These are phyloP conservation scores for Fragaria ananassa DNA, from an alignment of 306 rosid species.

Conservation along the genomic window DNA sequence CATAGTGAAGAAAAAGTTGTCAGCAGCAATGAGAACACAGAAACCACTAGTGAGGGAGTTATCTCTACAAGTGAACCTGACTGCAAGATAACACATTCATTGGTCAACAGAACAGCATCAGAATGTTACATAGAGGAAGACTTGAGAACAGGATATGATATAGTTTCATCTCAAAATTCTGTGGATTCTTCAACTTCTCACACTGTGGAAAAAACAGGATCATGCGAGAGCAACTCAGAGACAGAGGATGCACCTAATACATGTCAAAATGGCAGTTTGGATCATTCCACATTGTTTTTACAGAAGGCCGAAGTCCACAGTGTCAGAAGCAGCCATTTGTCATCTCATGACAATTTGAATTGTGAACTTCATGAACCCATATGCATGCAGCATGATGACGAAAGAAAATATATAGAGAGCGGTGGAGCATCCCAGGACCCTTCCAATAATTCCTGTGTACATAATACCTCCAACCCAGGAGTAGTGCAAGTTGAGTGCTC, in stretches of 20 bases:
- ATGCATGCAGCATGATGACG: slow-evolving; percentile 33
- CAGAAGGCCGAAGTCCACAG: slow-evolving; percentile 42
- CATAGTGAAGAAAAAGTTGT: slow-evolving; percentile 29
- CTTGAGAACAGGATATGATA: slow-evolving; percentile 34
- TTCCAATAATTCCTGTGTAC: slow-evolving; percentile 30
- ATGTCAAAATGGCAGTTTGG: slow-evolving; percentile 30
- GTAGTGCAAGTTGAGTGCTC: slow-evolving; percentile 39
- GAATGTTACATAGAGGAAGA: slow-evolving; percentile 28
- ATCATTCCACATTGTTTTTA: slow-evolving; percentile 37
- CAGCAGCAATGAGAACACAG: slow-evolving; percentile 28
- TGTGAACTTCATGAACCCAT: slow-evolving; percentile 21
- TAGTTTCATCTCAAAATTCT: slow-evolving; percentile 54
- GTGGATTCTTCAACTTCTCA: slow-evolving; percentile 55
- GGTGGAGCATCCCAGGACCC: slow-evolving; percentile 34
- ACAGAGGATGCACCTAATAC: slow-evolving; percentile 51
- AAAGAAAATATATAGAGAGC: slow-evolving; percentile 34
- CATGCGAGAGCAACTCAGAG: slow-evolving; percentile 74
- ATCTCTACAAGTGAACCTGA: slow-evolving; percentile 51
- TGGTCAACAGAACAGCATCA: slow-evolving; percentile 25
- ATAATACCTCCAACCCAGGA: slow-evolving; percentile 35
- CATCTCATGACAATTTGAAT: slow-evolving; percentile 31
- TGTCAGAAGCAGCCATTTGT: slow-evolving; percentile 19
- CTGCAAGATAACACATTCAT: slow-evolving; percentile 32
- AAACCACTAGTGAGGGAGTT: slow-evolving; percentile 26
- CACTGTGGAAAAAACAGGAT: slow-evolving; percentile 57